Evolutionary conservation across 2,329 filamentous ascomycete species (phyloP).

Genomic region (Chaetomium sp.): DNA sequence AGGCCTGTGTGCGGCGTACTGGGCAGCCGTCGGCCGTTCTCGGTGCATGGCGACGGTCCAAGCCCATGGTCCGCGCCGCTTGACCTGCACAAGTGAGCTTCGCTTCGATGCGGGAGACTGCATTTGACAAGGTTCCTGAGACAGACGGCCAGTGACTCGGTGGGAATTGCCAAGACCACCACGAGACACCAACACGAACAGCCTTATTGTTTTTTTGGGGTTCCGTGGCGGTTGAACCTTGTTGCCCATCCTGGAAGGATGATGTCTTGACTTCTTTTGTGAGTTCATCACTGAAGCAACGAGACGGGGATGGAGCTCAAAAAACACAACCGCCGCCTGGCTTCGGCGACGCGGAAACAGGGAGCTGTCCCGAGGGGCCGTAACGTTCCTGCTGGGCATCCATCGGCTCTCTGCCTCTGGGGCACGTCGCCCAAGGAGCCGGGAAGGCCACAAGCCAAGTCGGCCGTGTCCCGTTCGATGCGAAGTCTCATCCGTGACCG

Average conservation of each 20-base stretch:
- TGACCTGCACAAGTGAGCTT: slow-evolving; percentile 26
- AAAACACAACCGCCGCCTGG: background rate
- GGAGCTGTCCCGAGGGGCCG: background rate
- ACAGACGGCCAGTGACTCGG: slow-evolving; percentile 15
- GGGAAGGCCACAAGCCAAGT: background rate
- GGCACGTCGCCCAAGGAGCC: background rate
- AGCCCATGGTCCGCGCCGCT: slow-evolving; percentile 25
- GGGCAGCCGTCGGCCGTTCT: slow-evolving; percentile 19
- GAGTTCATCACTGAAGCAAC: background rate
- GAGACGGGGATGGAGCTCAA: background rate
- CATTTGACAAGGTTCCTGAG: slow-evolving; percentile 30
- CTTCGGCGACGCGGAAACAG: background rate
- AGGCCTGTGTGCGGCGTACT: background rate
- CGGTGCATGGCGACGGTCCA: slow-evolving; percentile 15
- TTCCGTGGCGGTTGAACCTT: background rate
- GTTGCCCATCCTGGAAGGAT: background rate
- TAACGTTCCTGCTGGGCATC: background rate
- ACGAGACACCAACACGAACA: slow-evolving; percentile 6
- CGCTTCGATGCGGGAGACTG: slow-evolving; percentile 30
- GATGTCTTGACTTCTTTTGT: background rate
- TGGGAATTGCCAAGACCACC: background rate
- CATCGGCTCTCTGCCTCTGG: background rate
- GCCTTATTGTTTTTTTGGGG: background rate
- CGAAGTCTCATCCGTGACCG: background rate
- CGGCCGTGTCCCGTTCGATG: background rate